A percentile compares a stretch with the other conserved stretches of the same genome.
phyloP scores from a whole-genome alignment of 371 early-diverging fungal genomes.

The Polyrhizophydium stewartii region DNA sequence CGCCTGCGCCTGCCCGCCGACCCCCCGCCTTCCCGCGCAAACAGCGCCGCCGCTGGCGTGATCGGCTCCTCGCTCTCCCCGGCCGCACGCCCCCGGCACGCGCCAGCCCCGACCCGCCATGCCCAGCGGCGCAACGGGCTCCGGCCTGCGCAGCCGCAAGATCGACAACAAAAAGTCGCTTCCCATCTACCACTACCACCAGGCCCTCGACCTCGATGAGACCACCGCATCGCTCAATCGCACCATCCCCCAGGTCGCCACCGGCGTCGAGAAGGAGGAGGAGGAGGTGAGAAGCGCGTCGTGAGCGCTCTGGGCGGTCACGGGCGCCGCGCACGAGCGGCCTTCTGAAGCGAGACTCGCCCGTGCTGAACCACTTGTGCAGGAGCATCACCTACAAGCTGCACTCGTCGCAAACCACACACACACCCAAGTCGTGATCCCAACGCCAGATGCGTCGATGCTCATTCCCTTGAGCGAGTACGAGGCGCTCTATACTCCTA shows the following conservation, averaged over 20 bases:
- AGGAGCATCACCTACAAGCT: conserved; percentile 96
- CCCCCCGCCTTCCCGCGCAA: background rate
- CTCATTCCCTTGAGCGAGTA: conserved; percentile 55
- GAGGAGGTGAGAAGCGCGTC: conserved; percentile 59
- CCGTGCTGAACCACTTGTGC: conserved; percentile 6
- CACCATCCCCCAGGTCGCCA: conserved; percentile 68
- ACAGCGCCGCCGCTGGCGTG: background rate
- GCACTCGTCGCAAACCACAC: conserved; percentile 57
- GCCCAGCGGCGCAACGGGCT: background rate
- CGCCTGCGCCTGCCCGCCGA: background rate
- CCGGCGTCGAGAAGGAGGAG: conserved; percentile 91
- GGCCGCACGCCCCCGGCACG: background rate
- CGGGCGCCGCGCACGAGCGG: no score
- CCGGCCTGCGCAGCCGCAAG: conserved; percentile 78
- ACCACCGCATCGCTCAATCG: conserved; percentile 51
- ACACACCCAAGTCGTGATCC: conserved; percentile 62
- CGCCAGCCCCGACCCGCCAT: background rate
- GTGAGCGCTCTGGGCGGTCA: background rate
- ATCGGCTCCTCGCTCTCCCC: background rate
- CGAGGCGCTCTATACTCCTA: conserved; percentile 58
- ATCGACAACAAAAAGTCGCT: conserved; percentile 81
- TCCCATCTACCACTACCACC: conserved; percentile 71
- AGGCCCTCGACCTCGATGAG: conserved; percentile 84
- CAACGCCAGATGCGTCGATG: conserved; percentile 87
- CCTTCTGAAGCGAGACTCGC: no score